phyloP scores from a whole-genome alignment of 169 alveolate species.

The Plasmodium yoelii region DNA sequence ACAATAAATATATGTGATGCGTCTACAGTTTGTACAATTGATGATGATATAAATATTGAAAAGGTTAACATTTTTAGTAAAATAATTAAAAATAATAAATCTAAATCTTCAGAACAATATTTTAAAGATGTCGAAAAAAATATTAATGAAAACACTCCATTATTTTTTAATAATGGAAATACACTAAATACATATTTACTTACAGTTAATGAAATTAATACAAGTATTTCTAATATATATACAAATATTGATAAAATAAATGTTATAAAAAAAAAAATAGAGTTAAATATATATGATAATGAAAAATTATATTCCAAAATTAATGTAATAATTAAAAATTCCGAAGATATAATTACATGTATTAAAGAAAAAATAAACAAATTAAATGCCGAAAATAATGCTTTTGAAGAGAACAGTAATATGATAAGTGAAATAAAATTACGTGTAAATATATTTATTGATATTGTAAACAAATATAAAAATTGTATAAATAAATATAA shows the following conservation, averaged over 20 bases:
- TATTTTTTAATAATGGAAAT: not conserved
- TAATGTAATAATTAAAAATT: constrained; percentile 8
- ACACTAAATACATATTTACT: constrained; percentile 22
- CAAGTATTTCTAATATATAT: constrained; percentile 26
- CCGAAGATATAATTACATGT: constrained; percentile 17
- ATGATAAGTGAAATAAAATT: constrained; percentile 56
- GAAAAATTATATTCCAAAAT: constrained; percentile 32
- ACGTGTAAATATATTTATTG: constrained; percentile 44
- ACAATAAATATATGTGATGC: constrained; percentile 19
- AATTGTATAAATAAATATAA: constrained; percentile 44
- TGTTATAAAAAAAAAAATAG: constrained; percentile 49
- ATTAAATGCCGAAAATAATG: constrained; percentile 20
- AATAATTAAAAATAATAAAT: constrained; percentile 34
- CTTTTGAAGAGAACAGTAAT: constrained; percentile 16
- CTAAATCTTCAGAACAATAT: not conserved
- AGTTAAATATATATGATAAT: constrained; percentile 48
- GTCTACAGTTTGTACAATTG: constrained; percentile 44
- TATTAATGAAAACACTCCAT: constrained; percentile 20
- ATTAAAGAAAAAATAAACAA: constrained; percentile 9
- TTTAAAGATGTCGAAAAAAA: constrained; percentile 29
- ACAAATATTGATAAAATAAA: constrained; percentile 55
- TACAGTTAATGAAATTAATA: constrained; percentile 38
- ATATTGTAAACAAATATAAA: constrained; percentile 54
- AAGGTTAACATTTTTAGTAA: constrained; percentile 32
- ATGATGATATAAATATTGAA: constrained; percentile 37